phyloP scores from a whole-genome alignment of 495 filamentous ascomycete genomes.

The Aspergillus sclerotiicarbonarius region DNA sequence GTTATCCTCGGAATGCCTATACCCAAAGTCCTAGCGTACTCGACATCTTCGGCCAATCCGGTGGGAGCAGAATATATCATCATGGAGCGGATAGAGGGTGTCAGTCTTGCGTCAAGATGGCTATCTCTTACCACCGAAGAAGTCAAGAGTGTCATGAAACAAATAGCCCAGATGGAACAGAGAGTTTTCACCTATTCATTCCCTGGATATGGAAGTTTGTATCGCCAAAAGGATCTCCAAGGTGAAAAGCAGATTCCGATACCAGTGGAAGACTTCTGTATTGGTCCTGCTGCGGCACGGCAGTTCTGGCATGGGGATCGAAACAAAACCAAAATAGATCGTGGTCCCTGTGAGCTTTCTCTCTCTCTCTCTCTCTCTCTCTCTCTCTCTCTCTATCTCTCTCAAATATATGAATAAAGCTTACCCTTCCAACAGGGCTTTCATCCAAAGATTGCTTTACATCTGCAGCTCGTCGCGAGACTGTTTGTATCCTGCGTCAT shows the following conservation, averaged over 20 bases:
- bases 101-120: conserved; percentile 37
- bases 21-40: conserved; percentile 30
- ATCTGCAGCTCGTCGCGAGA: conserved; percentile 35
- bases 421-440: conserved; percentile 27
- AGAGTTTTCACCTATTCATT: conserved; percentile 35
- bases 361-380: too few species aligned
- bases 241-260: conserved; percentile 24
- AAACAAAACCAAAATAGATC: conserved; percentile 29
- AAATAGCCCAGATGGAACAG: conserved; percentile 38
- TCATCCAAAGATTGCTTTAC: conserved; percentile 30
- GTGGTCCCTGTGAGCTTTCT: conserved; percentile 36
- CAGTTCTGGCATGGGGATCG: conserved; percentile 41
- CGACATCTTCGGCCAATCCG: conserved; percentile 26
- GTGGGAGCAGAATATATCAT: conserved; percentile 39
- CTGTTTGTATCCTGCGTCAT: conserved; percentile 26
- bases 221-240: conserved; percentile 31
- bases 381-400: too few species aligned
- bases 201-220: conserved; percentile 39
- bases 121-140: conserved; percentile 33
- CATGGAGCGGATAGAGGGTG: conserved; percentile 35
- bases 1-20: conserved; percentile 31
- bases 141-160: conserved; percentile 34
- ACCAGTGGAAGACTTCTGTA: conserved; percentile 27
- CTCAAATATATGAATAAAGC: neutral
- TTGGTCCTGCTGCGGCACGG: conserved; percentile 35